phyloP scores from a whole-genome alignment of 179 eudicot genomes.

The Monotropa hypopitys region DNA sequence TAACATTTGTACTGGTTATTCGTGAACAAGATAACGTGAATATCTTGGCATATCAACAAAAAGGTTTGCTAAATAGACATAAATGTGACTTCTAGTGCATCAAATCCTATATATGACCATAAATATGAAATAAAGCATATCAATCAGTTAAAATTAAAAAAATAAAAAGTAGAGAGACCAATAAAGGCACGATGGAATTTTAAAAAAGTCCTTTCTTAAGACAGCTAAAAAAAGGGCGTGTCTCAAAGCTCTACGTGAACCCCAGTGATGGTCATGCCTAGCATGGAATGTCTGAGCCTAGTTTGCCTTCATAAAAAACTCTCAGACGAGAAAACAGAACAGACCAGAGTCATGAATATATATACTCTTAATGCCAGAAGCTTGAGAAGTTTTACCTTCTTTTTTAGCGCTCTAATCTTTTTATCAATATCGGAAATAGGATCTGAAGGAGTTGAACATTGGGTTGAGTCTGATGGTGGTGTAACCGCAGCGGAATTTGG shows the following conservation, averaged over 20 bases:
- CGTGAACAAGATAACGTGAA: background rate
- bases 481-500: slow-evolving; percentile 19
- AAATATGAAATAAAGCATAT: background rate
- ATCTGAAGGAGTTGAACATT: slow-evolving; percentile 27
- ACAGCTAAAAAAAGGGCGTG: background rate
- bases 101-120: background rate
- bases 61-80: background rate
- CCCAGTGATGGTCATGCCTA: background rate
- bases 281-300: background rate
- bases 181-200: background rate
- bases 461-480: slow-evolving; percentile 29
- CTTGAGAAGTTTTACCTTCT: slow-evolving; percentile 51
- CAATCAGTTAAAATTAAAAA: background rate
- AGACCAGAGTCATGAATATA: background rate
- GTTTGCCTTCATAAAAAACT: background rate
- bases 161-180: background rate
- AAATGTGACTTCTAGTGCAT: background rate
- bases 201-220: background rate
- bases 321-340: background rate
- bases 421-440: slow-evolving; percentile 53
- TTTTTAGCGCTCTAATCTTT: slow-evolving; percentile 73
- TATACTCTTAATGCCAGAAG: background rate
- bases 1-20: background rate
- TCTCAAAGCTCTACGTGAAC: background rate
- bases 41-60: background rate